These are phyloP conservation scores for Xerocomellus amylosporus DNA, from an alignment of 768 basidiomycete species.

Conservation along the genomic window DNA sequence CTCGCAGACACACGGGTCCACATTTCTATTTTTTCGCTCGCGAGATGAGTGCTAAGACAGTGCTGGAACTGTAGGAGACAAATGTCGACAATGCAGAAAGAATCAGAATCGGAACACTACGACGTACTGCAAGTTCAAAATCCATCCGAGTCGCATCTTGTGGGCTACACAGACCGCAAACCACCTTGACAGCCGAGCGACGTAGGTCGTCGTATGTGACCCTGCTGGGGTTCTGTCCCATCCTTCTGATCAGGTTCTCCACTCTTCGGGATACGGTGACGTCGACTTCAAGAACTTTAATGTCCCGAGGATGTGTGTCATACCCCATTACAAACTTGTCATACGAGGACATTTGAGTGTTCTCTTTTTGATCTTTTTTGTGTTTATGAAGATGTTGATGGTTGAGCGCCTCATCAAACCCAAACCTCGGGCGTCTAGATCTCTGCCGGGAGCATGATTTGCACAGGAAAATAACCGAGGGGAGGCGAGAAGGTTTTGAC, in stretches of 20 bases:
- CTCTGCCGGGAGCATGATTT: neutral
- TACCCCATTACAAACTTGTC: neutral
- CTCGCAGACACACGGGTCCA: slow-evolving; percentile 7
- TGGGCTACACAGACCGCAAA: slow-evolving; percentile 6
- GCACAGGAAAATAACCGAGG: slow-evolving; percentile 13
- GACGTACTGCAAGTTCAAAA: slow-evolving; percentile 9
- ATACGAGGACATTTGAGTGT: neutral
- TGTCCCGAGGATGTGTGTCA: neutral
- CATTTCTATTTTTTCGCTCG: neutral
- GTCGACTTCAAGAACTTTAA: slow-evolving; percentile 7
- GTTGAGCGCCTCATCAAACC: slow-evolving; percentile 6
- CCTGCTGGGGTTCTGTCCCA: slow-evolving; percentile 7
- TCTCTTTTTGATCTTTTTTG: neutral
- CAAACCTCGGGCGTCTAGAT: neutral
- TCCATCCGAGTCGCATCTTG: neutral
- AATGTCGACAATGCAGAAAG: neutral
- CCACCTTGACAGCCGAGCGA: slow-evolving; percentile 4
- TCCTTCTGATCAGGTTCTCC: slow-evolving; percentile 9
- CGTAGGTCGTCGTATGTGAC: neutral
- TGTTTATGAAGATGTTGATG: slow-evolving; percentile 7
- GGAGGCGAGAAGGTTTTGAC: slow-evolving; percentile 5
- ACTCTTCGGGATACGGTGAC: neutral
- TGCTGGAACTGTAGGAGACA: slow-evolving; percentile 4
- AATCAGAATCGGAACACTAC: neutral
- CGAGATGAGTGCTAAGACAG: slow-evolving; percentile 1